Evolutionary conservation across 139 green algal genomes (phyloP), one percentile per base, ranked within the genome.

Genomic region (Coelastrella sp.): DNA sequence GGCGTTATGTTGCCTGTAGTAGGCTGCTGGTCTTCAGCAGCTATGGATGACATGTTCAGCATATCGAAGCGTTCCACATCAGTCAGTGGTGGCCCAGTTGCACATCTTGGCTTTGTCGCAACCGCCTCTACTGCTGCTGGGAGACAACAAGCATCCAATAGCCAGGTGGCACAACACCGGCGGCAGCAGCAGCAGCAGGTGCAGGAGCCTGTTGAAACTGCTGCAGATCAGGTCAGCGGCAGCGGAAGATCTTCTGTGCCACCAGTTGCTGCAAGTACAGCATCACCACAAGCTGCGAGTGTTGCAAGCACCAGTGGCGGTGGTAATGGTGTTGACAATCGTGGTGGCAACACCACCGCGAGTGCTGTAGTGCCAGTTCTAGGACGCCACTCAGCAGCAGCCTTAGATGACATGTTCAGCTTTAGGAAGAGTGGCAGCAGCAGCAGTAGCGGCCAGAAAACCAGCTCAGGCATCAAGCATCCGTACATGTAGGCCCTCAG

Each of bases 31-130:
- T n/a, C 62, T 30, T 21, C 30, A 41, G 75, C 21, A 27, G 35
- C 51, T 27, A 69, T 71, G 23, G 75, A 71, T 57, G 75, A 82
- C 5, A 59, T 82, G 78, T 84, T 84, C 60, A 84, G 78, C 41
- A 60, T 84, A 60, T 41, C 13, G 9, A 74, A 53, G 25, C 35
- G 35, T 9, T 11, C 34, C 25, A 50, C 13, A 25, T 30, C 57
- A 38, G 48, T 43, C 78, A 69, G 53, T 53, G 35, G 57, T 53
- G 37, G 77, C 60, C n/a, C n/a, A n/a, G n/a, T n/a, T n/a, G n/a
- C n/a, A n/a, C n/a, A n/a, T n/a, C n/a, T n/a, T n/a, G n/a, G n/a
- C n/a, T n/a, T n/a, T n/a, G n/a, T n/a, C n/a, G n/a, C n/a, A n/a
- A n/a, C n/a, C n/a, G n/a, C n/a, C n/a, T n/a, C n/a, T n/a, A n/a